A percentile compares a stretch with the other conserved stretches of the same genome.
These are phyloP conservation scores for Euphorbia pulcherrima DNA, from an alignment of 345 rosid genomes.

Conservation along the genomic window DNA sequence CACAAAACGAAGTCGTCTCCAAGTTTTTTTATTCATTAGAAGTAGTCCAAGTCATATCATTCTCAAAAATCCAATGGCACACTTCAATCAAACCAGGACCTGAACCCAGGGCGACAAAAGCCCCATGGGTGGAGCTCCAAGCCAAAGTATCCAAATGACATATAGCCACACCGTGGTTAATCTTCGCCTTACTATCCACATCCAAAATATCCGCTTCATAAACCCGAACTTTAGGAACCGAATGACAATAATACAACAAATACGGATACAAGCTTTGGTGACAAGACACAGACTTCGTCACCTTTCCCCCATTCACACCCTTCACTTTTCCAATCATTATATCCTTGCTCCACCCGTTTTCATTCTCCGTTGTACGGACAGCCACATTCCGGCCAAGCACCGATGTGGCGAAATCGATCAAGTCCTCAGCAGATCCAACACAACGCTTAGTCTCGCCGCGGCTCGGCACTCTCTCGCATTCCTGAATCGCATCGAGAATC, in stretches of 20 bases:
- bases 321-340: slow-evolving; percentile 54
- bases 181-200: slow-evolving; percentile 33
- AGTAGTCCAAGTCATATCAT: too few relatives aligned
- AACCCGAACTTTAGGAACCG: slow-evolving; percentile 78
- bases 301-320: slow-evolving; percentile 55
- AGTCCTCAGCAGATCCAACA: slow-evolving; percentile 74
- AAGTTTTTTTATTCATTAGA: too few relatives aligned
- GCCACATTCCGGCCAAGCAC: slow-evolving; percentile 48
- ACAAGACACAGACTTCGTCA: slow-evolving; percentile 74
- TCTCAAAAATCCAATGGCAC: slow-evolving; percentile 75
- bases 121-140: slow-evolving; percentile 71
- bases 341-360: slow-evolving; percentile 44
- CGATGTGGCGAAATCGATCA: slow-evolving; percentile 70
- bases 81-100: slow-evolving; percentile 58
- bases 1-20: slow-evolving; percentile 39
- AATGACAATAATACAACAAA: slow-evolving; percentile 72
- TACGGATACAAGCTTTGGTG: slow-evolving; percentile 81
- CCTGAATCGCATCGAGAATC: slow-evolving; percentile 41
- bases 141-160: slow-evolving; percentile 76
- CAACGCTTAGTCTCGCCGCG: slow-evolving; percentile 73
- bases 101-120: slow-evolving; percentile 63
- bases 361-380: slow-evolving; percentile 55
- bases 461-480: slow-evolving; percentile 66
- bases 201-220: slow-evolving; percentile 66
- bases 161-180: slow-evolving; percentile 68